Percentiles rank a stretch among this genome's conserved stretches.
Conservation (phyloP, 164 flowering plant genomes). For the Echeveria elegans region DNA sequence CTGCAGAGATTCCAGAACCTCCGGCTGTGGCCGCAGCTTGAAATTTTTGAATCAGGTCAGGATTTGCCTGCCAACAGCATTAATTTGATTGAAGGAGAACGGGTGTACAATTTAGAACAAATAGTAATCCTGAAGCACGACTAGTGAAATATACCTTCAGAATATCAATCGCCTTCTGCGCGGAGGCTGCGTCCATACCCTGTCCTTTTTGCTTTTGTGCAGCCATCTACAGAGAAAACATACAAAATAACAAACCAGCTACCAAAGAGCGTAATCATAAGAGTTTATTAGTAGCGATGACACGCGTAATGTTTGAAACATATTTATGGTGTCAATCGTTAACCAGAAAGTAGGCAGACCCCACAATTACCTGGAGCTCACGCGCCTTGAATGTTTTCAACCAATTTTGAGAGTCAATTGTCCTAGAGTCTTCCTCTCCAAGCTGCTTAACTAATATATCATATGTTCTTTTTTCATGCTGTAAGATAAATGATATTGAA, state of each 20-base stretch:
- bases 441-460: conserved; percentile 96
- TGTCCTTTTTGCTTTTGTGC: conserved; percentile 96
- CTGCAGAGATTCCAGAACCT: conserved; percentile 36
- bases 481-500: conserved; percentile 8
- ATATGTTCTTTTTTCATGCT: conserved; percentile 96
- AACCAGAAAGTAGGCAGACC: neutral
- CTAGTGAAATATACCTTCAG: conserved; percentile 47
- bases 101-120: neutral
- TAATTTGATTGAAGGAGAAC: neutral
- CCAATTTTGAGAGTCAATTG: conserved; percentile 92
- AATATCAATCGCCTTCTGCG: conserved; percentile 75
- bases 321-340: neutral
- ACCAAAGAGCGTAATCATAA: too few relatives aligned
- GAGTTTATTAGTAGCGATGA: too few relatives aligned
- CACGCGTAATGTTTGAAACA: neutral
- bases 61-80: conserved; percentile 50
- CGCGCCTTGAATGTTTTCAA: conserved; percentile 93
- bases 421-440: conserved; percentile 94
- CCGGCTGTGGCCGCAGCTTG: conserved; percentile 69
- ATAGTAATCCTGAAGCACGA: neutral
- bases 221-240: conserved; percentile 35
- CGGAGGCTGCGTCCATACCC: conserved; percentile 51
- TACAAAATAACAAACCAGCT: neutral
- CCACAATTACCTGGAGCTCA: conserved; percentile 55
- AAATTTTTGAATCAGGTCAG: conserved; percentile 71